Conservation (phyloP, 2,329 filamentous ascomycete species). For the Scolecobasidium constrictum region DNA sequence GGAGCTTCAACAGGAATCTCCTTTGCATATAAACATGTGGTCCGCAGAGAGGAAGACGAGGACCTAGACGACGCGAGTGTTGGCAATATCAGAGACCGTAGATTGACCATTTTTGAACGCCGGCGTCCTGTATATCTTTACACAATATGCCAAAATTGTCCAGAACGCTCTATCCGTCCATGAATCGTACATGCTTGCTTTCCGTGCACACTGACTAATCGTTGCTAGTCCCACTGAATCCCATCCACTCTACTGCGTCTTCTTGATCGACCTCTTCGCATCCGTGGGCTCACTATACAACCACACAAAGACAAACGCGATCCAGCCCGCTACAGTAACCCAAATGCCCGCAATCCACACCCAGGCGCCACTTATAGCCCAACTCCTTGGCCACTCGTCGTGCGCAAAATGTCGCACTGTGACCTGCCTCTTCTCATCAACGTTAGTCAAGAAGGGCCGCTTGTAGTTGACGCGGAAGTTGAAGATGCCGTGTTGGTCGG, state of each 20-base stretch:
- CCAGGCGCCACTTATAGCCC: slow-evolving; percentile 81
- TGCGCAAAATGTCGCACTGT: slow-evolving; percentile 95
- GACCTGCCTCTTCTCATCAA: slow-evolving; percentile 92
- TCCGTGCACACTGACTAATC: background rate
- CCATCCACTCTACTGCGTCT: slow-evolving; percentile 28
- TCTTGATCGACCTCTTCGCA: slow-evolving; percentile 37
- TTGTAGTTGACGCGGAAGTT: slow-evolving; percentile 98
- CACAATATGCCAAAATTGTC: too few species aligned
- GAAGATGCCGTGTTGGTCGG: slow-evolving; percentile 98
- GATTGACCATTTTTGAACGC: background rate
- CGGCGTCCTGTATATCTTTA: background rate
- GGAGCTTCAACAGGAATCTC: too few species aligned
- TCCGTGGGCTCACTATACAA: slow-evolving; percentile 59
- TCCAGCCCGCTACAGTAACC: slow-evolving; percentile 72
- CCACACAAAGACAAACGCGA: slow-evolving; percentile 81
- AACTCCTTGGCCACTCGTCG: slow-evolving; percentile 90
- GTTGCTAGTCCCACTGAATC: background rate
- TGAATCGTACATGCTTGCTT: background rate
- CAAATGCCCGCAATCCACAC: slow-evolving; percentile 87
- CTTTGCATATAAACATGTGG: too few species aligned
- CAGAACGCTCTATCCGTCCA: too few species aligned
- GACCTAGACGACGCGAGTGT: too few species aligned
- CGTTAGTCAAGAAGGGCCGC: slow-evolving; percentile 75
- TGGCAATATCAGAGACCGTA: too few species aligned
- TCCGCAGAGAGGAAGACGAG: too few species aligned